A percentile compares a stretch with the other conserved stretches of the same genome.
Conservation (phyloP, 148 eudicot species). For the Amaranthus hypochondriacus region DNA sequence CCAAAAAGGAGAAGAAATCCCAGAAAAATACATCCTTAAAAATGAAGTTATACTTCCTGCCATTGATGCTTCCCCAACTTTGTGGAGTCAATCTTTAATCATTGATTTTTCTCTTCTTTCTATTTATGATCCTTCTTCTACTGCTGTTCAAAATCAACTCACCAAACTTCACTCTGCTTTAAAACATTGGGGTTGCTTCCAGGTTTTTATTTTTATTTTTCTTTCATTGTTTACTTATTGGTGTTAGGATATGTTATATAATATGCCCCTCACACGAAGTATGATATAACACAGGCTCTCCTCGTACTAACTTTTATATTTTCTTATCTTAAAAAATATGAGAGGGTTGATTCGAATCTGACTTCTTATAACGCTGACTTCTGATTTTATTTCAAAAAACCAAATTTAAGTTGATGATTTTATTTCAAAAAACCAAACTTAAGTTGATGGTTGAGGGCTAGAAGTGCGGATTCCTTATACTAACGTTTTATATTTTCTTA, state of each 20-base stretch:
- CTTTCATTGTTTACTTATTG: neutral
- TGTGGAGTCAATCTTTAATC: slow-evolving; percentile 22
- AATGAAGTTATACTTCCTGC: slow-evolving; percentile 14
- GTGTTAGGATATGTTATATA: neutral
- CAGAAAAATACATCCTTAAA: slow-evolving; percentile 26
- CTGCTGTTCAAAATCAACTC: slow-evolving; percentile 17
- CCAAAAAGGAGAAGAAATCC: slow-evolving; percentile 13
- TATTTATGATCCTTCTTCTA: neutral
- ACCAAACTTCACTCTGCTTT: slow-evolving; percentile 27
- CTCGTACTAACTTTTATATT: too few relatives aligned
- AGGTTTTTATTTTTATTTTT: slow-evolving; percentile 16
- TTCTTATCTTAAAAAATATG: too few relatives aligned
- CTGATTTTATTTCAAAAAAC: too few relatives aligned
- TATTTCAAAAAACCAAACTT: too few relatives aligned
- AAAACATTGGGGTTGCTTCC: slow-evolving; percentile 31
- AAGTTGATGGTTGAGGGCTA: too few relatives aligned
- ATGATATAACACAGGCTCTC: too few relatives aligned
- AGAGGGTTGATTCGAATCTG: too few relatives aligned
- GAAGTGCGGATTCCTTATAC: too few relatives aligned
- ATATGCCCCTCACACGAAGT: neutral
- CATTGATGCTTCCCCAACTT: slow-evolving; percentile 5
- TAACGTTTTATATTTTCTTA: too few relatives aligned
- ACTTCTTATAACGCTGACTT: too few relatives aligned
- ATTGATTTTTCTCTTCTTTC: slow-evolving; percentile 31
- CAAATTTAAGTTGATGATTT: too few relatives aligned